Percentiles rank a stretch among this genome's conserved stretches.
These are phyloP conservation scores for Penicillium sp. DNA, from an alignment of 2,329 filamentous ascomycete species.

Conservation along the genomic window DNA sequence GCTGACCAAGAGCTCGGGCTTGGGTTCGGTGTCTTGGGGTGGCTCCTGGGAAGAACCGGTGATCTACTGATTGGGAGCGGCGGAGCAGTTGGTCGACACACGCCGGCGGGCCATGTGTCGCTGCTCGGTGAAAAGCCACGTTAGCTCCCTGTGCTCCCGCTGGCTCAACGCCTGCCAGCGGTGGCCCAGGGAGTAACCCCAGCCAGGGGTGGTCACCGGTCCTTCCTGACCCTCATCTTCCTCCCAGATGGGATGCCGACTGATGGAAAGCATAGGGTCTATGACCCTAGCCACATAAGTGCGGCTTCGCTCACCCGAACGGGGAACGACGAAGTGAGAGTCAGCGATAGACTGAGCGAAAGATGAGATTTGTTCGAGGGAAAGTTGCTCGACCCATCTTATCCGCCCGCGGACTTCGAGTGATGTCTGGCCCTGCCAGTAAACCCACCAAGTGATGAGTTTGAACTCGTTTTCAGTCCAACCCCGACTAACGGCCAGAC, in stretches of 20 bases:
- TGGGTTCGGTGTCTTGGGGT: not conserved
- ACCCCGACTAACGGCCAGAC: not conserved
- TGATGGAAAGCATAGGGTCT: not conserved
- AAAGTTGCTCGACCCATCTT: not conserved
- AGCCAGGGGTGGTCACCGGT: not conserved
- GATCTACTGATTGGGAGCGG: not conserved
- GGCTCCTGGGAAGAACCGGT: not conserved
- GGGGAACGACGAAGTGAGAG: not conserved
- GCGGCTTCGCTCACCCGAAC: not conserved
- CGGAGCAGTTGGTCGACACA: not conserved
- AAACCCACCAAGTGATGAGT: not conserved
- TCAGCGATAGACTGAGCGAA: not conserved
- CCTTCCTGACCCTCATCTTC: not conserved
- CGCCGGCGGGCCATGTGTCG: not conserved
- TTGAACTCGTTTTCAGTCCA: not conserved
- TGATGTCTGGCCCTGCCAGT: not conserved
- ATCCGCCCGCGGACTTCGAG: not conserved
- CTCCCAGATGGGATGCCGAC: not conserved
- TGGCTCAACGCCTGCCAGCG: not conserved
- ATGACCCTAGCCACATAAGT: not conserved
- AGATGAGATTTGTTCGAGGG: not conserved
- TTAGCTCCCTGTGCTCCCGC: not conserved
- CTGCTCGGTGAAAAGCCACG: not conserved
- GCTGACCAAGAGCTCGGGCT: not conserved
- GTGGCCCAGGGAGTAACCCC: not conserved